Base-by-base conservation (phyloP, 2,329 filamentous ascomycete genomes). In the Sarocladium strictum region DNA sequence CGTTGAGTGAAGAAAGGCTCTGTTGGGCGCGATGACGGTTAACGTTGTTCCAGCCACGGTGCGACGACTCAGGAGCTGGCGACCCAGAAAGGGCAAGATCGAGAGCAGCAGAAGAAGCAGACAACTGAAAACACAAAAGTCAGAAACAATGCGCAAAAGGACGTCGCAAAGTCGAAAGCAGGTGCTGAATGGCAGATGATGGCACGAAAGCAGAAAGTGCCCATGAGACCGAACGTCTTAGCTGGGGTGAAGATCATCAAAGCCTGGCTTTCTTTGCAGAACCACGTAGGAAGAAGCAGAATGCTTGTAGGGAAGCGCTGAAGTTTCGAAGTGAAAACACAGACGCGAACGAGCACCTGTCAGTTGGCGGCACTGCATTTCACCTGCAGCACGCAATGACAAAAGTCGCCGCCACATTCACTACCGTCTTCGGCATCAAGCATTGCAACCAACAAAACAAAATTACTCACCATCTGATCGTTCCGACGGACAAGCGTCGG, bases 91-190 rank as follows among this genome's bases (percentile, higher is more conserved):
- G 79, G 55, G 89, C 87, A 67, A 95, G 79, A 71, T 96, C 90
- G 65, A 92, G 79, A 53, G 90, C 86, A 66, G 88, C 85, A 62
- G 88, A 90, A 58, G 89, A 91, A 54, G 89, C 84, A 67, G 89
- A 91, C 58, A 93, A 77, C 84, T 94, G 74, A 67, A 72, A 66
- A 58, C 58, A 56, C 60, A 53, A 58, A 32, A 35, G 47, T 51
- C 47, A 51, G 47, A 51, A 51, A 35, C 23, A 17, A 47, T 27
- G 19, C 43, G 43, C 23, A 27, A 29, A 27, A 47, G 24, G 12
- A 29, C 10, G 32, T 17, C 14, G 23, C 10, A 5, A 37, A 37
- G 10, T 23, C n/a, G n/a, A 53, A 24, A 37, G 27, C 26, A 23
- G 26, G 14, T 17, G 50, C 11, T 17, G n/a, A 35, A 15, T 33